phyloP scores from a whole-genome alignment of 2,329 filamentous ascomycete genomes.

The Xylaria sp. region DNA sequence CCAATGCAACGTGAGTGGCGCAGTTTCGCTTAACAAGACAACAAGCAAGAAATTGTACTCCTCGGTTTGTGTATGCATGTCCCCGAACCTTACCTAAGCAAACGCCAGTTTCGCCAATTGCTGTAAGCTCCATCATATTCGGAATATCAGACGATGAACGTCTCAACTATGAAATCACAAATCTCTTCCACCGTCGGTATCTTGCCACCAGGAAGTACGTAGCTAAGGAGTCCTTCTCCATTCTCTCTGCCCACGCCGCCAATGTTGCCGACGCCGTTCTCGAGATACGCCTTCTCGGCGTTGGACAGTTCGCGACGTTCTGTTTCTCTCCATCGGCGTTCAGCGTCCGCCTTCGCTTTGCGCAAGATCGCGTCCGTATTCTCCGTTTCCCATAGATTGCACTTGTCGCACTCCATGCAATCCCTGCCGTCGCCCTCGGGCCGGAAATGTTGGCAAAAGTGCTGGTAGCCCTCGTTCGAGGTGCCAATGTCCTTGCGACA shows the following conservation, averaged over 20 bases:
- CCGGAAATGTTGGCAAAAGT: slow-evolving; percentile 96
- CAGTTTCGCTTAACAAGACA: background rate
- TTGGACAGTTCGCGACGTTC: slow-evolving; percentile 64
- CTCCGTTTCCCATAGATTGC: slow-evolving; percentile 80
- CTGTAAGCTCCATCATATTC: slow-evolving; percentile 3
- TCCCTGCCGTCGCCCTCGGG: slow-evolving; percentile 72
- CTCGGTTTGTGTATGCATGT: background rate
- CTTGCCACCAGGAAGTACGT: slow-evolving; percentile 29
- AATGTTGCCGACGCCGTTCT: slow-evolving; percentile 52
- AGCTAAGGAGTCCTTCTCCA: slow-evolving; percentile 23
- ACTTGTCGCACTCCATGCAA: slow-evolving; percentile 80
- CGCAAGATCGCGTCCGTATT: slow-evolving; percentile 71
- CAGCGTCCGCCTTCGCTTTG: slow-evolving; percentile 72
- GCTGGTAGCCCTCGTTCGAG: slow-evolving; percentile 75
- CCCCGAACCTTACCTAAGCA: background rate
- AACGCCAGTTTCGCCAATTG: slow-evolving; percentile 7
- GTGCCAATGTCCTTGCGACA: slow-evolving; percentile 77
- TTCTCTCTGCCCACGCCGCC: slow-evolving; percentile 2
- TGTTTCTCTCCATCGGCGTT: slow-evolving; percentile 70
- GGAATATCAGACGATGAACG: slow-evolving; percentile 37
- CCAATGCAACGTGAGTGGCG: slow-evolving; percentile 15
- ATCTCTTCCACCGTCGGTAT: slow-evolving; percentile 39
- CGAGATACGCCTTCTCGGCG: slow-evolving; percentile 61
- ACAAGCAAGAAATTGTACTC: background rate
- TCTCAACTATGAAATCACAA: slow-evolving; percentile 40